These are phyloP conservation scores for Metarhizium humberi DNA, from an alignment of 2,329 filamentous ascomycete species.

Conservation along the genomic window DNA sequence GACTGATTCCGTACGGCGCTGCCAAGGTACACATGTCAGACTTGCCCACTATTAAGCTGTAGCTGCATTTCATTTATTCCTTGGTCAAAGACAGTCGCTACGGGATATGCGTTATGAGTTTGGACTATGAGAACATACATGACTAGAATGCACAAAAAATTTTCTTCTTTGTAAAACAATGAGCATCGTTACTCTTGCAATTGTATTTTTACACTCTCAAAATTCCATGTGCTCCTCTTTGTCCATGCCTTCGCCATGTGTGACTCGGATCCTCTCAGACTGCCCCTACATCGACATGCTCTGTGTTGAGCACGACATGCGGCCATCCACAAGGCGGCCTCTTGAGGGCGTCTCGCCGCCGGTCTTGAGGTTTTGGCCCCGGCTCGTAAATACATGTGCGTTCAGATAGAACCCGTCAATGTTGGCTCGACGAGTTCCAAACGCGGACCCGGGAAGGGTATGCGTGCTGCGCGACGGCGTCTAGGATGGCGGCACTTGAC, in stretches of 20 bases:
- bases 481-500: too few relatives aligned
- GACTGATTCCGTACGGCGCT: conserved; percentile 34
- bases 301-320: too few relatives aligned
- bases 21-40: conserved; percentile 34
- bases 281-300: too few relatives aligned
- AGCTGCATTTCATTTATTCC: neutral
- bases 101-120: neutral
- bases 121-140: neutral
- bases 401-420: too few relatives aligned
- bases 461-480: too few relatives aligned
- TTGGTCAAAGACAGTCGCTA: neutral
- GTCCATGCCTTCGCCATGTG: neutral
- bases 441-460: too few relatives aligned
- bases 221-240: neutral
- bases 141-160: too few relatives aligned
- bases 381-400: too few relatives aligned
- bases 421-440: too few relatives aligned
- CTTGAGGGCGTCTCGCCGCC: too few relatives aligned
- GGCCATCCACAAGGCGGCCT: too few relatives aligned
- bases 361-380: too few relatives aligned
- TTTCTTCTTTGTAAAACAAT: neutral
- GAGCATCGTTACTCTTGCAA: neutral
- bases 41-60: conserved; percentile 8
- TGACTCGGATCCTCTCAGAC: neutral
- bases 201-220: neutral